These are phyloP conservation scores for Orbilia blumenaviensis DNA, from an alignment of 2,329 filamentous ascomycete genomes.

Conservation along the genomic window DNA sequence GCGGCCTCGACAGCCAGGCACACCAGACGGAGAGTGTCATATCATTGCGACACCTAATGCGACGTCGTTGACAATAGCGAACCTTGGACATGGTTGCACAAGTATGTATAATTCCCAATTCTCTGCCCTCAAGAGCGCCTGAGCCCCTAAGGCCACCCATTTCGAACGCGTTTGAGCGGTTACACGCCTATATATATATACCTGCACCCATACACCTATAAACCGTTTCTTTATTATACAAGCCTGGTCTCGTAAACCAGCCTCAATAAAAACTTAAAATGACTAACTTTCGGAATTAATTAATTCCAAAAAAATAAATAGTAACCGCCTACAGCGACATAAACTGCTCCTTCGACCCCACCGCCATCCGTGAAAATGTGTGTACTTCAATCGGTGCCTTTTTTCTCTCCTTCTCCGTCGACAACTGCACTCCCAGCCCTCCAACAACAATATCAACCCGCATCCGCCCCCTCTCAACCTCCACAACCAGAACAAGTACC, in stretches of 20 bases:
- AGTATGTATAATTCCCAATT: conserved; percentile 36
- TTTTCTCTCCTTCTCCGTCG: conserved; percentile 44
- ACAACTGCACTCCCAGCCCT: conserved; percentile 17
- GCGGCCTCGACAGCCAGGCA: conserved; percentile 8
- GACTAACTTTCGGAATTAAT: background rate
- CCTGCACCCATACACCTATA: no score
- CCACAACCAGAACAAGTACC: background rate
- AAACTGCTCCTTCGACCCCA: conserved; percentile 33
- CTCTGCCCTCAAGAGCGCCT: no score
- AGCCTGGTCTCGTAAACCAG: background rate
- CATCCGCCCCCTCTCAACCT: conserved; percentile 17
- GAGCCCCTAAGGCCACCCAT: no score
- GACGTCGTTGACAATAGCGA: conserved; percentile 11
- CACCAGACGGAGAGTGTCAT: conserved; percentile 25
- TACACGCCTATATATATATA: no score
- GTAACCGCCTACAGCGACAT: conserved; percentile 41
- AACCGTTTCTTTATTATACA: no score
- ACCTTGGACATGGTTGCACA: conserved; percentile 30
- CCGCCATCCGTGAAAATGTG: conserved; percentile 7
- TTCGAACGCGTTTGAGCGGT: no score
- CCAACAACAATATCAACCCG: conserved; percentile 32
- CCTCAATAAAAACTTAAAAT: background rate
- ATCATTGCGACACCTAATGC: conserved; percentile 14
- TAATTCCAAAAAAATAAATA: conserved; percentile 3
- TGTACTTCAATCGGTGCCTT: conserved; percentile 37